These are phyloP conservation scores for Trichocomaceae sp. DNA, from an alignment of 2,329 filamentous ascomycete species.

Conservation along the genomic window DNA sequence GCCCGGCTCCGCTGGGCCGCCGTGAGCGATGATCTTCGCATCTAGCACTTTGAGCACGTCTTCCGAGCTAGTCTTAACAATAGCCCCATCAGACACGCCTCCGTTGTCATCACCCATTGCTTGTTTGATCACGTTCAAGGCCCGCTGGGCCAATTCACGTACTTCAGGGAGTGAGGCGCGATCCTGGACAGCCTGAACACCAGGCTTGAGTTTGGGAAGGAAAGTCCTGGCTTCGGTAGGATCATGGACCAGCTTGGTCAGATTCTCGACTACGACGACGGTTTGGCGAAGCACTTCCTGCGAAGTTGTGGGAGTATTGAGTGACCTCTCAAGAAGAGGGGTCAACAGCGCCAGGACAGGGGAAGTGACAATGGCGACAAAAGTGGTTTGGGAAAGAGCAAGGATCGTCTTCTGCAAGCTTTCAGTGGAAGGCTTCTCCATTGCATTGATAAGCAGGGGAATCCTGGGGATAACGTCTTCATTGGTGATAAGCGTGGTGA, in stretches of 20 bases:
- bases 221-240: conserved; percentile 92
- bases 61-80: conserved; percentile 59
- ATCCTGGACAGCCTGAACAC: conserved; percentile 81
- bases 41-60: conserved; percentile 72
- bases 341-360: conserved; percentile 91
- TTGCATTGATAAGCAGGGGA: conserved; percentile 84
- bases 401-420: conserved; percentile 94
- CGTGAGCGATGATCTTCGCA: conserved; percentile 64
- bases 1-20: conserved; percentile 57
- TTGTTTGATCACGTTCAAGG: conserved; percentile 80
- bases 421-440: conserved; percentile 86
- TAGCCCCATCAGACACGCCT: conserved; percentile 37
- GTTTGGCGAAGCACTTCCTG: conserved; percentile 95
- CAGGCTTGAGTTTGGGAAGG: conserved; percentile 86
- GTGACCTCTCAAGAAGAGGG: conserved; percentile 83
- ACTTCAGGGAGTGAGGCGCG: conserved; percentile 92
- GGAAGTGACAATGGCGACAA: conserved; percentile 91
- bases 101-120: conserved; percentile 71
- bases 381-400: conserved; percentile 94
- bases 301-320: conserved; percentile 83
- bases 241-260: conserved; percentile 96
- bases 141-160: conserved; percentile 76
- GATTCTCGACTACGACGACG: conserved; percentile 92
- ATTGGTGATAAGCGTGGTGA: conserved; percentile 87
- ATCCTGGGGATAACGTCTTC: conserved; percentile 93